A percentile compares a stretch with the other conserved stretches of the same genome.
Conservation (phyloP, 805 yeast genomes). For the Tetrapisispora pingtungensis region DNA sequence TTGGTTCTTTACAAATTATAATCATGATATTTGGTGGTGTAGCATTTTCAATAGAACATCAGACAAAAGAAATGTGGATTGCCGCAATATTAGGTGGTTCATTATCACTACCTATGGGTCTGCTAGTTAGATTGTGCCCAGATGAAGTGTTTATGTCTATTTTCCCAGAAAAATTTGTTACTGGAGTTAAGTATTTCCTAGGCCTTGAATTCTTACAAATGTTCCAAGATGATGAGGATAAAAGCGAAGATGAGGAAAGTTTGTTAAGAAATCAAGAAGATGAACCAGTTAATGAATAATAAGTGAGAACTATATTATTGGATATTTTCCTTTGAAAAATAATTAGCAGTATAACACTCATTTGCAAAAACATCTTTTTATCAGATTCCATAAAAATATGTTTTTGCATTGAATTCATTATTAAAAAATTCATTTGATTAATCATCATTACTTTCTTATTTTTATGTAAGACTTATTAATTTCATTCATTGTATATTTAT, state of each 20-base stretch:
- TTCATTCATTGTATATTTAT: too few relatives aligned
- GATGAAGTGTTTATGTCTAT: conserved; percentile 58
- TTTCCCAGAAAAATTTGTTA: conserved; percentile 46
- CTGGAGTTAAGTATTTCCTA: conserved; percentile 10
- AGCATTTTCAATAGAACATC: conserved; percentile 75
- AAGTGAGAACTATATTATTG: neutral
- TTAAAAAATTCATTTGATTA: too few relatives aligned
- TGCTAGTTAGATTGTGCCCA: conserved; percentile 68
- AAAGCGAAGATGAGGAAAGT: conserved; percentile 23
- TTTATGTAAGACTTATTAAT: too few relatives aligned
- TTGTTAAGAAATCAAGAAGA: conserved; percentile 7
- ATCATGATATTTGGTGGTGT: conserved; percentile 97
- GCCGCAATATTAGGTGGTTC: conserved; percentile 76
- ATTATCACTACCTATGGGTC: conserved; percentile 71
- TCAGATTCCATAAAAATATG: too few relatives aligned
- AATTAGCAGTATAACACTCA: too few relatives aligned
- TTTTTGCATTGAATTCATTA: too few relatives aligned
- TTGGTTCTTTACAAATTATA: conserved; percentile 74
- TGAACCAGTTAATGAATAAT: neutral
- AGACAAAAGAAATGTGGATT: conserved; percentile 83
- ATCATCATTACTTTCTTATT: too few relatives aligned
- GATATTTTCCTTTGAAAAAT: too few relatives aligned
- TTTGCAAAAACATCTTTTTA: too few relatives aligned
- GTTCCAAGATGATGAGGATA: conserved; percentile 4
- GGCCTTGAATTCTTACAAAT: conserved; percentile 21